A percentile compares a stretch with the other conserved stretches of the same genome.
phyloP scores from a whole-genome alignment of 768 basidiomycete genomes.

The Boletus tylopilopsis region DNA sequence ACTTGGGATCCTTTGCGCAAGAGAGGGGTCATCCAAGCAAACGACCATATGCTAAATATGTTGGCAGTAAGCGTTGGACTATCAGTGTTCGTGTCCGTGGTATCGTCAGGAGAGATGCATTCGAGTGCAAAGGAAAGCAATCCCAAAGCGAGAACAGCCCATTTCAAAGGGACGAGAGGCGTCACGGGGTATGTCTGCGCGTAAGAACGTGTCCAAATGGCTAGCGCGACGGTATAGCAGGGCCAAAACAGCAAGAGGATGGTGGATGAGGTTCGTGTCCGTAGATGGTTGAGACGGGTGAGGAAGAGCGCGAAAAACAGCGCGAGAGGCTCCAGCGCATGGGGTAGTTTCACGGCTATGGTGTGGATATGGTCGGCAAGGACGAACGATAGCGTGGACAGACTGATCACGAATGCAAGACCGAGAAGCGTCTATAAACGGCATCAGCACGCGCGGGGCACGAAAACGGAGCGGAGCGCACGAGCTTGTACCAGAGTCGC shows the following conservation, averaged over 20 bases:
- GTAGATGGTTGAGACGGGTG: conserved; percentile 67
- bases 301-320: conserved; percentile 47
- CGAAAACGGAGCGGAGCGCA: conserved; percentile 34
- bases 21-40: conserved; percentile 82
- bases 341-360: conserved; percentile 46
- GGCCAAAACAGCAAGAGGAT: conserved; percentile 84
- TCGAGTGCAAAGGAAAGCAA: conserved; percentile 61
- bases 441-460: neutral
- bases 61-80: conserved; percentile 76
- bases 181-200: conserved; percentile 30
- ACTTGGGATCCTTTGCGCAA: conserved; percentile 63
- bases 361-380: conserved; percentile 30
- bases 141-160: conserved; percentile 41
- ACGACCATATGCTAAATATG: conserved; percentile 78
- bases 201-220: conserved; percentile 61
- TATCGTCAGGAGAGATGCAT: conserved; percentile 59
- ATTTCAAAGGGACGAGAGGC: conserved; percentile 44
- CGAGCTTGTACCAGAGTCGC: conserved; percentile 62
- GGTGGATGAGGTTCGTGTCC: conserved; percentile 66
- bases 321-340: conserved; percentile 56
- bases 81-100: conserved; percentile 45
- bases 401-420: conserved; percentile 45
- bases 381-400: conserved; percentile 40
- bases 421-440: conserved; percentile 42
- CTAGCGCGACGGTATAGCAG: conserved; percentile 45